Conservation (phyloP, 768 basidiomycete genomes). For the Goffeauzyma gilvescens region DNA sequence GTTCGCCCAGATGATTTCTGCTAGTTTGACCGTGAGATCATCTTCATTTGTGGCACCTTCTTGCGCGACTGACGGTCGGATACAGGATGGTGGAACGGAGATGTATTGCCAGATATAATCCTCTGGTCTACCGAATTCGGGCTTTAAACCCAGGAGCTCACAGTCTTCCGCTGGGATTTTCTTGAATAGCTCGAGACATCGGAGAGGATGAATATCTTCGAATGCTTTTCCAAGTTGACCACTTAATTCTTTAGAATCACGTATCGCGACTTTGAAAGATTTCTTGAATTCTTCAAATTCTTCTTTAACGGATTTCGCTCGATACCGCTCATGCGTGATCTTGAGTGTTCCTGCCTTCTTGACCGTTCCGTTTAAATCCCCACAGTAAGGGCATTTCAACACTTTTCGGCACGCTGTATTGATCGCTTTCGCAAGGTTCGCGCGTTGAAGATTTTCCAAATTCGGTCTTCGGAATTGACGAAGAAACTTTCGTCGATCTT, state of each 20-base stretch:
- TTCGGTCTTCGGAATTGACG: slow-evolving; percentile 76
- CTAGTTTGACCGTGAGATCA: slow-evolving; percentile 88
- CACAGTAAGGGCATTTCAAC: slow-evolving; percentile 80
- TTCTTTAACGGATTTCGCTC: slow-evolving; percentile 67
- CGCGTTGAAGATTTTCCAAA: slow-evolving; percentile 81
- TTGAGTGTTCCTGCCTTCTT: slow-evolving; percentile 82
- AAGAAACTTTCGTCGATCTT: slow-evolving; percentile 63
- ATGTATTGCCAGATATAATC: slow-evolving; percentile 98
- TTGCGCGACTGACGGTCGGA: slow-evolving; percentile 89
- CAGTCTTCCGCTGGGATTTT: slow-evolving; percentile 93
- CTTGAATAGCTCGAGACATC: slow-evolving; percentile 78
- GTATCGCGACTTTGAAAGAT: slow-evolving; percentile 61
- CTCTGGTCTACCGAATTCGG: slow-evolving; percentile 75
- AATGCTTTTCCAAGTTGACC: slow-evolving; percentile 70
- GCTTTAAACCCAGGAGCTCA: slow-evolving; percentile 77
- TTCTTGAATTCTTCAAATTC: slow-evolving; percentile 74
- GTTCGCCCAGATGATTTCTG: slow-evolving; percentile 89
- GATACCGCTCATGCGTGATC: slow-evolving; percentile 93
- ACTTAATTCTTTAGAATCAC: slow-evolving; percentile 68
- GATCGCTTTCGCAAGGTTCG: slow-evolving; percentile 61
- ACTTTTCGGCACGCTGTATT: slow-evolving; percentile 74
- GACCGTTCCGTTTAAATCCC: slow-evolving; percentile 79
- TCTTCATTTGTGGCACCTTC: slow-evolving; percentile 93
- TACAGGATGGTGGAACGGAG: slow-evolving; percentile 92
- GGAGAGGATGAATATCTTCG: slow-evolving; percentile 85